A percentile compares a stretch with the other conserved stretches of the same genome.
Conservation (phyloP, 2,329 filamentous ascomycete genomes). For the Microcera coccophila region DNA sequence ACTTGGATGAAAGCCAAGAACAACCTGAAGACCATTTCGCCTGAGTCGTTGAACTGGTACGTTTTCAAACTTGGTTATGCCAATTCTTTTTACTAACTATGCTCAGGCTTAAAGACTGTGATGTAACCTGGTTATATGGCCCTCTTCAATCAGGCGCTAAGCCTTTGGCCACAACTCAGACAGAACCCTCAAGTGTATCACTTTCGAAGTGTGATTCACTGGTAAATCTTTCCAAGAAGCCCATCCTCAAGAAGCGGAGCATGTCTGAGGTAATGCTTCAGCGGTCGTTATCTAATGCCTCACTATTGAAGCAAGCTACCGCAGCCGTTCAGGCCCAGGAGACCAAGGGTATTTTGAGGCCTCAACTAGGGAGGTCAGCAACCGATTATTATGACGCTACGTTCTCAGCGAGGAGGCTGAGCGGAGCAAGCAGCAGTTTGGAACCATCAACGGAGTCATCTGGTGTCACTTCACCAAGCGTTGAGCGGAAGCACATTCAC, state of each 20-base stretch:
- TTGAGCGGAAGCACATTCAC: slow-evolving; percentile 80
- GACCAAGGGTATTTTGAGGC: slow-evolving; percentile 49
- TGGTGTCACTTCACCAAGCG: slow-evolving; percentile 58
- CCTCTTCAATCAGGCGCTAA: slow-evolving; percentile 73
- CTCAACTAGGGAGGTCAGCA: slow-evolving; percentile 57
- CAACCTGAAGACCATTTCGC: slow-evolving; percentile 79
- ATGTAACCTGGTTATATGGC: slow-evolving; percentile 96
- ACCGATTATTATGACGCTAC: slow-evolving; percentile 67
- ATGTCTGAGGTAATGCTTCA: slow-evolving; percentile 96
- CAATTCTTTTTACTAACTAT: slow-evolving; percentile 25
- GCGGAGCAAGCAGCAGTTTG: slow-evolving; percentile 58
- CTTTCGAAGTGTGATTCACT: slow-evolving; percentile 60
- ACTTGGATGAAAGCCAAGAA: slow-evolving; percentile 95
- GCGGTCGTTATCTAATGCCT: slow-evolving; percentile 80
- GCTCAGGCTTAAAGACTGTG: slow-evolving; percentile 86
- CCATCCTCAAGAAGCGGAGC: slow-evolving; percentile 93
- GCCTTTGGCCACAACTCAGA: slow-evolving; percentile 47
- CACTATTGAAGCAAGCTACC: slow-evolving; percentile 82
- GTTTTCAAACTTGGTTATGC: slow-evolving; percentile 4
- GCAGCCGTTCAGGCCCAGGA: slow-evolving; percentile 82
- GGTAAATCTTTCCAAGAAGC: slow-evolving; percentile 67
- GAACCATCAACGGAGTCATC: slow-evolving; percentile 68
- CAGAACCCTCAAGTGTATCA: slow-evolving; percentile 39
- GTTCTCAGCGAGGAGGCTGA: slow-evolving; percentile 59
- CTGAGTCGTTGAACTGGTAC: slow-evolving; percentile 91